phyloP scores from a whole-genome alignment of 306 rosid genomes.

The Malus fusca region DNA sequence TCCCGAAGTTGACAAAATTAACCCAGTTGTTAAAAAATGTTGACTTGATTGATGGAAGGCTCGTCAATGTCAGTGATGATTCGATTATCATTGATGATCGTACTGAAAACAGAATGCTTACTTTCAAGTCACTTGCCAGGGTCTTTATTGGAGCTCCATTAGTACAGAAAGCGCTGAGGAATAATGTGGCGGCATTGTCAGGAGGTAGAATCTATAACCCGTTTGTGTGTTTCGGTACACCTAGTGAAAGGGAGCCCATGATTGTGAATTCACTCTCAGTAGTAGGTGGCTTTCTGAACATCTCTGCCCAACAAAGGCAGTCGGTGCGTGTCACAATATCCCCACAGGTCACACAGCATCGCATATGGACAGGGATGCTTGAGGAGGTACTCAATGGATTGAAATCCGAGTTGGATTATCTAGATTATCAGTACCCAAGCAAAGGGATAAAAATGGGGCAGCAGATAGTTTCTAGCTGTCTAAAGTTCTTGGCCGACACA shows the following conservation, averaged over 20 bases:
- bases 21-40: conserved; percentile 40
- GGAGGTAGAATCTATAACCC: conserved; percentile 15
- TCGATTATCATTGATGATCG: conserved; percentile 40
- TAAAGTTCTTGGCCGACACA: conserved; percentile 43
- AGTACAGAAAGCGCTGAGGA: conserved; percentile 35
- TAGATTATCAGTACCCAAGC: conserved; percentile 24
- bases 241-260: conserved; percentile 57
- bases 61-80: conserved; percentile 43
- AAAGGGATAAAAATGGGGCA: conserved; percentile 40
- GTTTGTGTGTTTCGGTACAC: conserved; percentile 39
- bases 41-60: conserved; percentile 55
- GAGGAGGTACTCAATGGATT: conserved; percentile 47
- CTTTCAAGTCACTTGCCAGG: conserved; percentile 61
- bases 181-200: conserved; percentile 12
- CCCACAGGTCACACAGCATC: conserved; percentile 70
- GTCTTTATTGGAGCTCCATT: conserved; percentile 52
- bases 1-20: conserved; percentile 38
- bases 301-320: conserved; percentile 82
- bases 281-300: conserved; percentile 50
- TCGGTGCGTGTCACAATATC: conserved; percentile 44
- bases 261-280: conserved; percentile 53
- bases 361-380: conserved; percentile 57
- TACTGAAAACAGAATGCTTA: conserved; percentile 38
- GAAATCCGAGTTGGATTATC: conserved; percentile 50
- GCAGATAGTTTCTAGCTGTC: conserved; percentile 67